Base-by-base conservation (phyloP, 345 rosid species). In the Pugionium dolabratum region DNA sequence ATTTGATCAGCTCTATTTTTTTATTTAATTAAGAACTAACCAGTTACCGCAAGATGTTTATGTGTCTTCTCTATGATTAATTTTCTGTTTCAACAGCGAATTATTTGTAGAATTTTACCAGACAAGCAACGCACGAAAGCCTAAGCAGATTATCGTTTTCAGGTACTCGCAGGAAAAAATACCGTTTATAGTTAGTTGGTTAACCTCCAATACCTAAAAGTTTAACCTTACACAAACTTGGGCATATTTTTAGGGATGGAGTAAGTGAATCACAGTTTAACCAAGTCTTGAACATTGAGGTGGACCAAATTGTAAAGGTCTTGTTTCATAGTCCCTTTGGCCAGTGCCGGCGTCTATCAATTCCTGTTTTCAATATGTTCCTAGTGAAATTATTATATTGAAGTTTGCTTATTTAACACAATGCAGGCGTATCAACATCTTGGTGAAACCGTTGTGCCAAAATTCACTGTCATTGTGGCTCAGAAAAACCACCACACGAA, bases 401-500 rank as follows among this genome's bases (percentile, higher is more conserved):
- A 52, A 32, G 7, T 47, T 61, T 53, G 46, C 46, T 32, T 43
- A 5, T 11, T 43, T 32, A 2, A 44, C 46, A 35, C n/a, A 7
- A 27, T 3, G 58, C 84, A 90, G 98, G 91, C 98, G 4, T 90
- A 88, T 67, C 83, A 80, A 71, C 79, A 70, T 75, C 76, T 93
- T 65, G 97, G 91, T 9, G 90, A 82, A 77, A 53, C 54, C 32
- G 81, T 75, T 37, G 45, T 82, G 72, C 98, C 98, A 25, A 85
- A 86, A 66, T 90, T 93, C 77, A 88, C 94, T 4, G 91, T 93
- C 11, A 79, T 93, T 28, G 85, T 93, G 69, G 94, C 90, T 10
- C 96, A 93, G 61, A 87, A 93, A 81, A 87, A 80, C 45, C 98
- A 90, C 79, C 96, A 85, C 66, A 90, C 97, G 7, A 90, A 85